A percentile compares a stretch with the other conserved stretches of the same genome.
Conservation (phyloP, 2,329 filamentous ascomycete species). For the Fusarium aywerte region DNA sequence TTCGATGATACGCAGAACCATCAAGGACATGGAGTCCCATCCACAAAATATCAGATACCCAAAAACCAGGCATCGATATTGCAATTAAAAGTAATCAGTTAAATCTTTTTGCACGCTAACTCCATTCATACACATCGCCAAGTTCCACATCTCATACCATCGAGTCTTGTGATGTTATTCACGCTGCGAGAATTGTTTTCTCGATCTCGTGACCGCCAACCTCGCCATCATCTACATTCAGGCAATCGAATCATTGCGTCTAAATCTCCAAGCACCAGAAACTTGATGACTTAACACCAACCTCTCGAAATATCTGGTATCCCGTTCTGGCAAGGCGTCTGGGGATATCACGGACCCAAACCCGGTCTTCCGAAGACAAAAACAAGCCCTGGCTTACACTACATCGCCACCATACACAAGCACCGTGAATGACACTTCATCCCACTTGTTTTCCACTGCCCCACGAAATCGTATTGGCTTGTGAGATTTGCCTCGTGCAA, state of each 20-base stretch:
- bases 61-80: no score
- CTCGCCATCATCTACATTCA: background rate
- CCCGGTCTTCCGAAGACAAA: conserved; percentile 25
- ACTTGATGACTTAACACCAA: background rate
- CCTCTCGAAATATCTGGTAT: background rate
- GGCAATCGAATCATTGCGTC: background rate
- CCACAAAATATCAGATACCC: no score
- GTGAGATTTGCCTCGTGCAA: conserved; percentile 7
- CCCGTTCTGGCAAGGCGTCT: conserved; percentile 16
- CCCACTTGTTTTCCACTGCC: background rate
- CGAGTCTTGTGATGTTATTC: conserved; percentile 7
- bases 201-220: background rate
- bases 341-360: conserved; percentile 29
- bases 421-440: conserved; percentile 23
- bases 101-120: no score
- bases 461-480: conserved; percentile 18
- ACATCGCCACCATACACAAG: conserved; percentile 23
- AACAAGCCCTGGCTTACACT: conserved; percentile 6
- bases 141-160: background rate
- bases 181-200: background rate
- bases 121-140: no score
- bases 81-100: no score
- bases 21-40: no score
- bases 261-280: conserved; percentile 24
- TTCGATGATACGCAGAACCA: no score